Conservation (phyloP, 108 stramenopile species). For the Schizochytrium sp. region DNA sequence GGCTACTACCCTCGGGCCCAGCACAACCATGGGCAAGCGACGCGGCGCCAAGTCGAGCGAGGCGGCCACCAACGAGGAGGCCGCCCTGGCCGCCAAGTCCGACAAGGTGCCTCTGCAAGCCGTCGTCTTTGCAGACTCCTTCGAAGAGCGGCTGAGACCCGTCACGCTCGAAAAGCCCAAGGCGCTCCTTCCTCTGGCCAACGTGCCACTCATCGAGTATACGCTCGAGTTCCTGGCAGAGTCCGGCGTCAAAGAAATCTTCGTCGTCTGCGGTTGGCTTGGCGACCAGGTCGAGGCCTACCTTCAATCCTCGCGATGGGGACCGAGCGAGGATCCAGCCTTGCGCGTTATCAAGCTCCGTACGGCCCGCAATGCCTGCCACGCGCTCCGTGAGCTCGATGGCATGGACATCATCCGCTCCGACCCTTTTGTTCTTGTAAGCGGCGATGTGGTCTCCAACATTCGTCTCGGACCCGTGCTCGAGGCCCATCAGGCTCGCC, state of each 20-base stretch:
- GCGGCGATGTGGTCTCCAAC: conserved; percentile 84
- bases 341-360: conserved; percentile 57
- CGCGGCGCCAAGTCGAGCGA: background rate
- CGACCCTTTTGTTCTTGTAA: conserved; percentile 89
- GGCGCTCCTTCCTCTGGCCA: conserved; percentile 81
- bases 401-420: conserved; percentile 75
- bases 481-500: conserved; percentile 54
- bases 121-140: conserved; percentile 75
- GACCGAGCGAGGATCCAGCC: conserved; percentile 30
- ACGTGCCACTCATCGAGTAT: conserved; percentile 83
- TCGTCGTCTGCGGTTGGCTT: conserved; percentile 48
- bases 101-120: conserved; percentile 62
- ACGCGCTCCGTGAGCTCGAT: conserved; percentile 89
- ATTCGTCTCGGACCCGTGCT: conserved; percentile 64
- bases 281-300: conserved; percentile 35
- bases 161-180: conserved; percentile 54
- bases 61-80: background rate
- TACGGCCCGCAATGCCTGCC: conserved; percentile 72
- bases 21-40: background rate
- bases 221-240: conserved; percentile 79
- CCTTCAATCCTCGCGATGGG: conserved; percentile 24
- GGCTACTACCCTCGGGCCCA: no score
- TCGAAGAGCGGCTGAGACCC: conserved; percentile 70
- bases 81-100: background rate
- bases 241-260: conserved; percentile 69